Base-by-base conservation (phyloP, 495 filamentous ascomycete species). In the Tetracladium setigerum region DNA sequence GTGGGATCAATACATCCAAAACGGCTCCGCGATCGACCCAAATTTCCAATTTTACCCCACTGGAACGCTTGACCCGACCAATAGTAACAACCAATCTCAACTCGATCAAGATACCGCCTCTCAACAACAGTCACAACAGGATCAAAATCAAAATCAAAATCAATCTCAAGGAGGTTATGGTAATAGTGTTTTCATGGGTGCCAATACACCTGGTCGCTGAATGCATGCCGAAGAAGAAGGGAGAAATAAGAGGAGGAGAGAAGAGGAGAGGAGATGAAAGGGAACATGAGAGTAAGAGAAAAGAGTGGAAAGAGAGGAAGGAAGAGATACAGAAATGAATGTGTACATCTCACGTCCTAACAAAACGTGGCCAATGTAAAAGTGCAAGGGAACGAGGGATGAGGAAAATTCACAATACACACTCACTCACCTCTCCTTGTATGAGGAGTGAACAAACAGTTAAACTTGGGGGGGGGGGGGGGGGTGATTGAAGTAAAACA, bases 1-100 rank as follows among this genome's bases (percentile, higher is more conserved):
- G 18, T 61, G 58, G 58, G 58, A 61, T 45, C 50, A 47, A 16
- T 61, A 56, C 36, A 54, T 61, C 30, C 58, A 61, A 33, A 56
- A 55, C 18, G 47, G 53, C 24, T 51, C 44, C 18, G 37, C 46
- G 0, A 35, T 56, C 6, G 58, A 57, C 16, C 47, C 53, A 16
- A 16, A 45, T 1, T 56, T 58, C 30, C 54, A 57, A 38, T 57
- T 55, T 42, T 57, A 57, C 41, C 52, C 52, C 0, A 39, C 46
- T 1, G 22, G 22, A 27, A 27, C 22, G 7, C 22, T 27, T 7
- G 22, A 27, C 16, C 34, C 15, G 37, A 48, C 41, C 54, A 57
- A 22, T 43, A 47, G 18, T 30, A 37, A 36, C 49, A 51, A 15
- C 22, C 35, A 15, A n/a, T n/a, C n/a, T n/a, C n/a, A 44, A 32